Evolutionary conservation across 805 yeast species (phyloP), one percentile per base, ranked within the genome.

Genomic region (Ogataea methanolica): DNA sequence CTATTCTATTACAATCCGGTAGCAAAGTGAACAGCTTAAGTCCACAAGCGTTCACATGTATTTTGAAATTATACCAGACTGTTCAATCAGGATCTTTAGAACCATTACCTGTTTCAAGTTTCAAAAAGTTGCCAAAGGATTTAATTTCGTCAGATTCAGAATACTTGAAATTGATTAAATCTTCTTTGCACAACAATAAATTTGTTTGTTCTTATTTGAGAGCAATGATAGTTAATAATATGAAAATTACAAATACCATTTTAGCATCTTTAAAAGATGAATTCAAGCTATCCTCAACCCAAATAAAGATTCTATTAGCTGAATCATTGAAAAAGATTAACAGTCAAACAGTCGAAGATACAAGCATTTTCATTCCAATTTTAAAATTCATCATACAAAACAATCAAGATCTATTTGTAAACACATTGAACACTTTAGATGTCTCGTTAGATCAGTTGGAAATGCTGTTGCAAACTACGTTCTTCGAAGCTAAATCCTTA

Each of bases 401-500:
- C 5, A 62, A 76, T 44, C 68, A 72, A 49, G 68, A 62, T 2
- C 50, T 70, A 19, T 71, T 80, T 39, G 37, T 70, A n/a, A 54
- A 61, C n/a, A 66, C 69, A 23, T 58, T 80, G 43, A 53, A 60
- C 2, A 62, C 72, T 2, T 45, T 65, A 21, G 61, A 66, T 17
- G 45, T 74, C 19, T 57, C 67, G 6, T 49, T 79, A 3, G 80
- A 75, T 29, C 54, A 71, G 5, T 67, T 83, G 29, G 91, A 84
- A 68, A 77, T 89, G 73, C 73, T 76, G 45, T 68, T 88, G 41
- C 86, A 88, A 66, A 75, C 85, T 1, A 82, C 91, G 0, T 66
- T 89, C 44, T 56, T 66, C 26, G 55, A 52, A 2, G 46, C 44
- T 16, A 39, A 40, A 2, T 42, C 43, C 14, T 33, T 33, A 5